Evolutionary conservation across 2,329 filamentous ascomycete genomes (phyloP).

Genomic region (Graphium sp.): DNA sequence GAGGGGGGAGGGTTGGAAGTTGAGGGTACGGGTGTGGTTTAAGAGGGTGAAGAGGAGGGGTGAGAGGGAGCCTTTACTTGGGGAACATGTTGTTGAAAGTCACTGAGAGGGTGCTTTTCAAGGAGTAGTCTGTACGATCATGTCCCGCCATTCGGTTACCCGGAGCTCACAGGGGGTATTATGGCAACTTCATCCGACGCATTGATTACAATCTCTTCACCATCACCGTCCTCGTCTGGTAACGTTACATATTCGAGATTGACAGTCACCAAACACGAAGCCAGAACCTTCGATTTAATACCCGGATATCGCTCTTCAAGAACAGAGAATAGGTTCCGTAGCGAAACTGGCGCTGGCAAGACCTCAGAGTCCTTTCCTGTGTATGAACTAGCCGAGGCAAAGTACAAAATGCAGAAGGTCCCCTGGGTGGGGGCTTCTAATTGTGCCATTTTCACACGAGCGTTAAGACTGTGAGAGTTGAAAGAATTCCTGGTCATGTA

Average conservation of each 20-base stretch:
- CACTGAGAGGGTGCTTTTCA: too few species aligned
- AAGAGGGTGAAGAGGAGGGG: not conserved
- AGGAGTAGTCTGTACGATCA: too few species aligned
- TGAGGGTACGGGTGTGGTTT: not conserved
- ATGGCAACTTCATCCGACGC: conserved; percentile 74
- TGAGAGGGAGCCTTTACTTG: too few species aligned
- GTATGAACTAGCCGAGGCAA: conserved; percentile 57
- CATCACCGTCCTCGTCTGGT: conserved; percentile 21
- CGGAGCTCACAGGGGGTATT: conserved; percentile 77
- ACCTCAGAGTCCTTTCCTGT: conserved; percentile 51
- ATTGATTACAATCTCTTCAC: conserved; percentile 33
- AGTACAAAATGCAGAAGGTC: conserved; percentile 62
- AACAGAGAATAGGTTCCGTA: conserved; percentile 44
- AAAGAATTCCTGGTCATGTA: too few species aligned
- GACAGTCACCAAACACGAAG: conserved; percentile 60
- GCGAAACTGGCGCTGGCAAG: conserved; percentile 47
- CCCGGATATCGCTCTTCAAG: conserved; percentile 57
- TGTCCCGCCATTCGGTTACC: conserved; percentile 32
- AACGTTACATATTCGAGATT: conserved; percentile 71
- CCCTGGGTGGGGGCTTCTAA: too few species aligned
- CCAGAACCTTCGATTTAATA: conserved; percentile 50
- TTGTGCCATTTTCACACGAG: too few species aligned
- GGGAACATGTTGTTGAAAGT: too few species aligned
- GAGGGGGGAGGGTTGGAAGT: conserved; percentile 1
- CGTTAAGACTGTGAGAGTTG: too few species aligned